These are phyloP conservation scores for Termitomyces sp. DNA, from an alignment of 768 basidiomycete species.

Conservation along the genomic window DNA sequence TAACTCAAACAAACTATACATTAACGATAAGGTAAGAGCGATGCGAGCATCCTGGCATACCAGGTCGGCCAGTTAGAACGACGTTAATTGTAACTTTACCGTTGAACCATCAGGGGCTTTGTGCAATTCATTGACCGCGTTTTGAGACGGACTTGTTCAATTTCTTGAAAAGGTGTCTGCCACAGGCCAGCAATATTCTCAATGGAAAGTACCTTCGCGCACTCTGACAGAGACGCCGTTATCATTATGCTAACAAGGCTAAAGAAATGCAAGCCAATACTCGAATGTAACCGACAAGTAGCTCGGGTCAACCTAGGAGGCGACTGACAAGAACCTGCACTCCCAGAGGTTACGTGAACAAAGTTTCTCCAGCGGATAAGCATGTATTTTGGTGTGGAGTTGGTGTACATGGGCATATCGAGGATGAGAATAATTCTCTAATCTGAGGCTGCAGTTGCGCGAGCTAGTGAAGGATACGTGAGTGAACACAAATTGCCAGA, in stretches of 20 bases:
- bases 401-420: slow-evolving; percentile 26
- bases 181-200: too few relatives aligned
- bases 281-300: not conserved
- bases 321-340: not conserved
- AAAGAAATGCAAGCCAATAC: not conserved
- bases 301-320: not conserved
- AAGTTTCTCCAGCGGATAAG: slow-evolving; percentile 4
- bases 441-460: slow-evolving; percentile 43
- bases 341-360: not conserved
- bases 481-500: not conserved
- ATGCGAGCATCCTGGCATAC: too few relatives aligned
- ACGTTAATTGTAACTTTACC: too few relatives aligned
- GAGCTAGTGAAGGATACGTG: slow-evolving; percentile 26
- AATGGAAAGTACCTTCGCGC: not conserved
- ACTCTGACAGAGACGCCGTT: not conserved
- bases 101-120: too few relatives aligned
- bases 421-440: slow-evolving; percentile 24
- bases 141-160: too few relatives aligned
- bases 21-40: too few relatives aligned
- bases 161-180: too few relatives aligned
- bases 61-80: too few relatives aligned
- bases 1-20: too few relatives aligned
- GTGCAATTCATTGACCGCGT: too few relatives aligned
- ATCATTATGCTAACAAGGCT: not conserved
- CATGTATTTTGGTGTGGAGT: slow-evolving; percentile 28